Percentiles rank a stretch among this genome's conserved stretches.
Conservation (phyloP, 2,329 filamentous ascomycete species). For the Purpureocillium lavendulum region DNA sequence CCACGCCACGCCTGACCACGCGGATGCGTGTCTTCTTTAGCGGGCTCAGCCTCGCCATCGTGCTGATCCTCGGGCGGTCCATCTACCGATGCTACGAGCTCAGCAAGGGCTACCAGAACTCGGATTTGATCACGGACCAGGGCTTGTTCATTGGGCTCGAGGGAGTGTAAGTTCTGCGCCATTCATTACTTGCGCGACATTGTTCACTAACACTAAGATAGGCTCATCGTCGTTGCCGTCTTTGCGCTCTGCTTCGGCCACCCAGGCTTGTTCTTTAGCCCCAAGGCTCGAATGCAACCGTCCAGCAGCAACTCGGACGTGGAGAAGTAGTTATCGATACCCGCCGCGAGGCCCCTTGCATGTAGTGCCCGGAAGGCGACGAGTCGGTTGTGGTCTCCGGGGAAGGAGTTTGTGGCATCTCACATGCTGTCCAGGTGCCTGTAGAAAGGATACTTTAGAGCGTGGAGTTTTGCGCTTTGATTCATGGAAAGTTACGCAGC, state of each 20-base stretch:
- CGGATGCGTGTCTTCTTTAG: constrained; percentile 36
- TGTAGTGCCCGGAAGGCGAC: too few species aligned
- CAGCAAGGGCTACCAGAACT: constrained; percentile 48
- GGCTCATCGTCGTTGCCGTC: constrained; percentile 25
- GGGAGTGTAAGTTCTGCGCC: constrained; percentile 31
- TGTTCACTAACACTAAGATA: constrained; percentile 10
- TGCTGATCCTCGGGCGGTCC: constrained; percentile 52
- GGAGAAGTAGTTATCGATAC: not conserved
- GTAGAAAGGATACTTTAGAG: too few species aligned
- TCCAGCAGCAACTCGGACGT: not conserved
- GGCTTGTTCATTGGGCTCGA: constrained; percentile 45
- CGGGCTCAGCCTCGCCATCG: constrained; percentile 43
- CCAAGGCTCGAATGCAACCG: not conserved
- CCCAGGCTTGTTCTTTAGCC: constrained; percentile 18
- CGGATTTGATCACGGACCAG: constrained; percentile 43
- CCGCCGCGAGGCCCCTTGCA: too few species aligned
- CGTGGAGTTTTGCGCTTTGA: too few species aligned
- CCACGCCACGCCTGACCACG: constrained; percentile 8
- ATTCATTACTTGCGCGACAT: not conserved
- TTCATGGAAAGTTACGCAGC: too few species aligned
- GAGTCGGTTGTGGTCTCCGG: too few species aligned
- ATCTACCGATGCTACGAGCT: constrained; percentile 58
- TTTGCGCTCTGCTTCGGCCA: constrained; percentile 28
- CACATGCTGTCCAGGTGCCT: too few species aligned
- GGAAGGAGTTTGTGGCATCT: too few species aligned